Base-by-base conservation (phyloP, 1,139 yeast species). In the Candida labiduridarum region DNA sequence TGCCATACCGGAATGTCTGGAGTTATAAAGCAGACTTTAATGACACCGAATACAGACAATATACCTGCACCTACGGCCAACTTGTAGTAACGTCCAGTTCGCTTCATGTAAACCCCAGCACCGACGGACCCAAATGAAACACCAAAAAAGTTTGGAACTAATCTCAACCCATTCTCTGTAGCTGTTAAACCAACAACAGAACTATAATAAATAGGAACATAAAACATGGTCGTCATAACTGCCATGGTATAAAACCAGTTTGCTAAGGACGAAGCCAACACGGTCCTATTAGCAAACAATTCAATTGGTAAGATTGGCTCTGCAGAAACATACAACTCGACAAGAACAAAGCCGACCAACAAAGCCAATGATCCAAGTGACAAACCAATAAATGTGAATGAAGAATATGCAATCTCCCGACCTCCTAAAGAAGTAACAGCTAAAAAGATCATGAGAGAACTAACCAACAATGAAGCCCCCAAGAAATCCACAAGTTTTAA, bases 401-500 rank as follows among this genome's bases (percentile, higher is more conserved):
- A 69, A 3, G 65, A 55, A 52, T 68, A 78, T 41, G 80, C 69
- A 56, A 85, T 63, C 36, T 78, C 79, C 52, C 76, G 76, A 10
- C 94, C 92, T 3, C 87, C 91, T 48, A 86, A 70, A 0, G 90
- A 82, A 15, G 90, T 83, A 10, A 90, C 89, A 18, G 85, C 67
- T 69, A 89, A 66, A n/a, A 78, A 59, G 11, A 69, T 62, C 58
- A 78, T 76, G 57, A 89, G 72, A 10, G 87, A 70, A 12, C 72
- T 54, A 42, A 89, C 86, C 62, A 88, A 71, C 22, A 82, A 69
- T 27, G 79, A 63, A 1, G 92, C 82, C 2, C 97, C 97, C 45
- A 72, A 66, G 69, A 89, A 82, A 64, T 91, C 97, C 38, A 91
- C 81, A 48, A 88, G 66, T 51, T 71, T 71, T 54, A 85, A 64